Evolutionary conservation across 257 asterid species (phyloP), one percentile per base, ranked within the genome.

Genomic region (Solanum tarapatanum): DNA sequence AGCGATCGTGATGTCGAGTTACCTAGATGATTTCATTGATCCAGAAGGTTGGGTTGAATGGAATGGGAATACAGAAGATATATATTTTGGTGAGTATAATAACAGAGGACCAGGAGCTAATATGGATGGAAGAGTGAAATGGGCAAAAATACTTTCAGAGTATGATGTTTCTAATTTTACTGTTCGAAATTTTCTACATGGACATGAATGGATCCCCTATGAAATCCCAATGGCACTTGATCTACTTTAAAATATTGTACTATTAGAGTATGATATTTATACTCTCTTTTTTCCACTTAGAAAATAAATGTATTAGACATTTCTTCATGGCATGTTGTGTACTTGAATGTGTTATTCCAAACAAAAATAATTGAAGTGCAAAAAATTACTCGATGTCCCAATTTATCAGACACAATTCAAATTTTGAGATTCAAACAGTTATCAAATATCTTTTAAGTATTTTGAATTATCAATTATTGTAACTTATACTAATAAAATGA

Each of bases 81-180:
- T 28, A 28, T 28, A 28, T 28, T 28, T 28, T 28, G 30, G 30
- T 28, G 30, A 28, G 30, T 28, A 28, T n/a, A 41, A 64, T 11
- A 87, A 87, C n/a, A 66, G 16, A 11, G 86, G 89, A 2, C 55
- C 68, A 58, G 89, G 89, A 55, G 86, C 80, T 5, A 28, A 48
- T 11, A 24, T 37, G 21, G 8, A 3, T 11, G 23, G 12, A 26
- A 79, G 89, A 79, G 89, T 79, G 12, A 80, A 80, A 1, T 79
- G 86, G 89, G 19, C 3, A 43, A 51, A 35, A 62, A 28, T 8
- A 28, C 36, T 80, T 28, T 26, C 85, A 8, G 10, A 80, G 8
- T 17, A 14, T 10, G 82, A 87, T 16, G 86, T 69, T 16, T 28
- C 24, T 6, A 77, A 66, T 11, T 87, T 66, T 21, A 87, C 83